Base-by-base conservation (phyloP, 2,329 filamentous ascomycete species). In the Penicillium concentricum region DNA sequence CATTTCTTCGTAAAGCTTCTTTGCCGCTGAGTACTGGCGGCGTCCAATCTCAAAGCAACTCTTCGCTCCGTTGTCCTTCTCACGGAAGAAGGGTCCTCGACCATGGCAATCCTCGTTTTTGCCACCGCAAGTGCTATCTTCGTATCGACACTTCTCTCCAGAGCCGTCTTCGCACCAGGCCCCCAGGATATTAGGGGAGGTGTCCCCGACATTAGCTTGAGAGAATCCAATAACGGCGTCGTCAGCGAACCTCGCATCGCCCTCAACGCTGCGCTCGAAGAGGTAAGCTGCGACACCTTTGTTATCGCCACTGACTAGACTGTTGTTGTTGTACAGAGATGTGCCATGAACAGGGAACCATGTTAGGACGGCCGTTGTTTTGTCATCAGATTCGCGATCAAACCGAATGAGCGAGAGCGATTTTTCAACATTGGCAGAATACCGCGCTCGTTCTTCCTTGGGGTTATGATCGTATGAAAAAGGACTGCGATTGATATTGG, bases 271-370 rank as follows among this genome's bases (percentile, higher is more conserved):
- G 62, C 88, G 83, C 71, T 97, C 93, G 51, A 97, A 87, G 13
- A 96, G 78, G 69, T 88, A 89, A 0, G 92, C 90, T 2, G 93
- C 92, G 7, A 96, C 91, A 13, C 93, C 93, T 76, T 97, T 97
- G 78, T 97, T 97, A 73, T 97, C 93, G n/a, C 91, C 93, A 3
- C 92, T 87, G 49, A 94, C 85, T 15, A 96, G 81, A 0, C 92
- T 97, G 75, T 96, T 96, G 76, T 97, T 97, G 53, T 90, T 89
- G 24, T 92, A 85, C 74, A 97, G 84, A 0, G 91, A 96, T 0
- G 93, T 97, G 45, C 92, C 92, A 72, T 97, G 93, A 0, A 92
- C 90, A 3, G 93, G 86, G 72, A 93, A 96, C 90, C 92, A 97
- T 16, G 91, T 94, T 56, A 97, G 76, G 0, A 95, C 79, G 13